Base-by-base conservation (phyloP, 2,329 filamentous ascomycete species). In the Juglanconis sp. region DNA sequence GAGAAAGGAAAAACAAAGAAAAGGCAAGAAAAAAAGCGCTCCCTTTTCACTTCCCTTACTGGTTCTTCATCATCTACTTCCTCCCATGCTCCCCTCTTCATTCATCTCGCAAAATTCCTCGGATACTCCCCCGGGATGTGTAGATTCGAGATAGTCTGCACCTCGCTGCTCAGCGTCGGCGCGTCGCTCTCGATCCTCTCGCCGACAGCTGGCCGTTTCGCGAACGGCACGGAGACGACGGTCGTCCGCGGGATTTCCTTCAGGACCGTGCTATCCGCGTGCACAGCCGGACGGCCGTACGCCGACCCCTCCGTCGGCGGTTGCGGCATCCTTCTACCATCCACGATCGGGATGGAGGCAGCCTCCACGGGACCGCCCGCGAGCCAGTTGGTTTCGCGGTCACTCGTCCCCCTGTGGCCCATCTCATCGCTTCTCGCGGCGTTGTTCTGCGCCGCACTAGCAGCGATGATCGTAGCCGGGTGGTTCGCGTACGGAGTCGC, bases 41-140 rank as follows among this genome's bases (percentile, higher is more conserved):
- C 44, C 13, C 15, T 24, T 9, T 5, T 13, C 17, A 10, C 44
- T 47, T 24, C 31, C 31, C 30, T 30, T 24, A 24, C 24, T 24
- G 24, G 24, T 24, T 24, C 24, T 24, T 24, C 24, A 24, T 24
- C 24, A 24, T 24, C 24, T 24, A 24, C 17, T 24, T 17, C 32
- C 35, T 9, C 13, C 31, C 1, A 34, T 4, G n/a, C 5, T 10
- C 1, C 10, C 10, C 17, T 6, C 40, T 40, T 15, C 44, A 9
- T 57, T 24, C 38, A 24, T 24, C 15, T 11, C 24, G 13, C 31
- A 10, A 2, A 9, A 24, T 47, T 5, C 15, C 51, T 50, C 53
- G 86, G 86, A 69, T 81, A 92, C 65, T 87, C 81, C 10, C 89
- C 89, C 3, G 89, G 89, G 17, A 92, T 82, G 68, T 89, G 87